Conservation (phyloP, 345 rosid species). For the Sapria himalayana region DNA sequence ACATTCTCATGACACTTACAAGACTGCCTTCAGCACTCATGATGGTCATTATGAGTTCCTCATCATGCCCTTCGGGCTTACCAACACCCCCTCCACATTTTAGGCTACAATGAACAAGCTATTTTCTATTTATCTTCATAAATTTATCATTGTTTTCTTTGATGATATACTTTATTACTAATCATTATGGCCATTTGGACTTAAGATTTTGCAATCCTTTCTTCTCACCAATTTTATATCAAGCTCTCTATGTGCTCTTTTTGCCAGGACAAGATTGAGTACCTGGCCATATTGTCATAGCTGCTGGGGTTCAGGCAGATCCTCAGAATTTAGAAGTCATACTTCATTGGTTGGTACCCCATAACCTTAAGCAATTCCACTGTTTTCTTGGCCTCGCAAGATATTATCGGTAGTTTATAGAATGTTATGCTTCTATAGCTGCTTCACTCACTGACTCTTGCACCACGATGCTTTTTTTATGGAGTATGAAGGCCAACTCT, state of each 20-base stretch:
- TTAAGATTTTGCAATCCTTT: neutral
- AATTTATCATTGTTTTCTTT: neutral
- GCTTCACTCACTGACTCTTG: neutral
- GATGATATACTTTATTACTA: neutral
- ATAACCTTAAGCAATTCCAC: neutral
- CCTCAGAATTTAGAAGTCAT: neutral
- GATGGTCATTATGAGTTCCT: neutral
- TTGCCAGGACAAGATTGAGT: neutral
- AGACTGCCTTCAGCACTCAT: neutral
- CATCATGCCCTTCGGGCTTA: neutral
- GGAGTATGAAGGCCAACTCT: neutral
- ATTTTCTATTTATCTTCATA: neutral
- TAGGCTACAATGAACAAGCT: neutral
- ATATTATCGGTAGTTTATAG: neutral
- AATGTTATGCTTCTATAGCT: neutral
- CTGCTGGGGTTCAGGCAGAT: neutral
- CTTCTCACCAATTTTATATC: neutral
- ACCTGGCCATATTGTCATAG: neutral
- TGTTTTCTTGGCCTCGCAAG: neutral
- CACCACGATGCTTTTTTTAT: neutral
- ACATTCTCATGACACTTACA: neutral
- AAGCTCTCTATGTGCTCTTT: constrained; percentile 1
- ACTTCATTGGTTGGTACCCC: neutral
- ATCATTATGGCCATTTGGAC: neutral
- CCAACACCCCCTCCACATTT: neutral